Evolutionary conservation across 2,329 filamentous ascomycete species (phyloP).

Genomic region (Pseudocercospora musae): DNA sequence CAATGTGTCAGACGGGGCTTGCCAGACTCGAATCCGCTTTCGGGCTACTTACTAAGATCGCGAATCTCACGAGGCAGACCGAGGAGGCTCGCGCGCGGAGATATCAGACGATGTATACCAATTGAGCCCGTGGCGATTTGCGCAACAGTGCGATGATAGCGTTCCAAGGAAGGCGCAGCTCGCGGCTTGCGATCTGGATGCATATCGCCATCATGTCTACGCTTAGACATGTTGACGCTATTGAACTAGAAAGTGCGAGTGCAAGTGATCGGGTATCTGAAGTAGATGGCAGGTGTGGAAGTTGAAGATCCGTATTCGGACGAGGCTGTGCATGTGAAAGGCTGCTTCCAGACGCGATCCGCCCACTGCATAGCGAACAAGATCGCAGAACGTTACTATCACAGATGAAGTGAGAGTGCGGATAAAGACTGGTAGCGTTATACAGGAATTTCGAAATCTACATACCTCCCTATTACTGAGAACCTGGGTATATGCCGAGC

Average conservation of each 20-base stretch:
- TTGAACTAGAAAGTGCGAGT: neutral
- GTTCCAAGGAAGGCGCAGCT: neutral
- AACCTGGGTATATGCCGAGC: slow-evolving; percentile 7
- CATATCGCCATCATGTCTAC: neutral
- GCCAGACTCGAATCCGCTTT: neutral
- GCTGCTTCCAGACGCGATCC: neutral
- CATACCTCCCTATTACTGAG: slow-evolving; percentile 15
- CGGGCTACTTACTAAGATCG: neutral
- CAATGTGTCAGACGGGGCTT: neutral
- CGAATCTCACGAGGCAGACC: neutral
- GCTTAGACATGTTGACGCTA: neutral
- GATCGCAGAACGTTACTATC: neutral
- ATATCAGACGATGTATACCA: neutral
- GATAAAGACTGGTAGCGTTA: neutral
- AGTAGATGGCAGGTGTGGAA: neutral
- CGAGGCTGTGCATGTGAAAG: neutral
- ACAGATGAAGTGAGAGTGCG: neutral
- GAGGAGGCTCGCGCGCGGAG: neutral
- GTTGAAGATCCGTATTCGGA: neutral
- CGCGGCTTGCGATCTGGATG: neutral
- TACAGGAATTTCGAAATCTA: slow-evolving; percentile 19
- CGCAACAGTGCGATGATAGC: neutral
- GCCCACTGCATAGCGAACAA: neutral
- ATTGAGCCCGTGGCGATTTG: neutral
- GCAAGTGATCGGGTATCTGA: neutral